These are phyloP conservation scores for Xenoacremonium recifei DNA, from an alignment of 2,329 filamentous ascomycete genomes.

Conservation along the genomic window DNA sequence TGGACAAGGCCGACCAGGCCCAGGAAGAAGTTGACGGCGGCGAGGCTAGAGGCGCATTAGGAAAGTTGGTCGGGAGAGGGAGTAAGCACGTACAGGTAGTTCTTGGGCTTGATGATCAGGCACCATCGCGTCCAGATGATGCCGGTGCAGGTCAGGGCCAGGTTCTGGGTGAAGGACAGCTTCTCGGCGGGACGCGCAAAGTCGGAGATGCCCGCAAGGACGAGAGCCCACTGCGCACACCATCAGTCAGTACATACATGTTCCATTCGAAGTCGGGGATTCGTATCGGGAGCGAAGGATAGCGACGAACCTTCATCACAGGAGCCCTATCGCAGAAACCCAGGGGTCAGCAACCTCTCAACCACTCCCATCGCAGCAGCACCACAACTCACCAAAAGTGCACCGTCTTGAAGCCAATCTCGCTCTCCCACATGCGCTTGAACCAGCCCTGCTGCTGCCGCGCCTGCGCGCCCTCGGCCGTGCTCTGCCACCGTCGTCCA, in stretches of 20 bases:
- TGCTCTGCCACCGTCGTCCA: slow-evolving; percentile 66
- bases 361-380: not conserved
- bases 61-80: not conserved
- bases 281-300: slow-evolving; percentile 3
- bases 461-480: slow-evolving; percentile 49
- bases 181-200: slow-evolving; percentile 88
- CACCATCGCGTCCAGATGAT: slow-evolving; percentile 99
- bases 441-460: slow-evolving; percentile 56
- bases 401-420: slow-evolving; percentile 84
- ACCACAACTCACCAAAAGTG: slow-evolving; percentile 77
- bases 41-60: slow-evolving; percentile 57
- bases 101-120: slow-evolving; percentile 91
- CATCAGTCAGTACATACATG: too few species aligned
- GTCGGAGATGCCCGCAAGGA: slow-evolving; percentile 89
- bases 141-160: slow-evolving; percentile 84
- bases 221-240: slow-evolving; percentile 88
- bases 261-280: not conserved
- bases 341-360: too few species aligned
- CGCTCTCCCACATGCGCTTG: slow-evolving; percentile 80
- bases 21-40: slow-evolving; percentile 97
- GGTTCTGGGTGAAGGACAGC: slow-evolving; percentile 91
- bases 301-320: slow-evolving; percentile 70
- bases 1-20: slow-evolving; percentile 84
- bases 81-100: slow-evolving; percentile 67
- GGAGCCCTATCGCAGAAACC: too few species aligned